These are phyloP conservation scores for Xylariaceae sp. DNA, from an alignment of 2,329 filamentous ascomycete genomes.

Conservation along the genomic window DNA sequence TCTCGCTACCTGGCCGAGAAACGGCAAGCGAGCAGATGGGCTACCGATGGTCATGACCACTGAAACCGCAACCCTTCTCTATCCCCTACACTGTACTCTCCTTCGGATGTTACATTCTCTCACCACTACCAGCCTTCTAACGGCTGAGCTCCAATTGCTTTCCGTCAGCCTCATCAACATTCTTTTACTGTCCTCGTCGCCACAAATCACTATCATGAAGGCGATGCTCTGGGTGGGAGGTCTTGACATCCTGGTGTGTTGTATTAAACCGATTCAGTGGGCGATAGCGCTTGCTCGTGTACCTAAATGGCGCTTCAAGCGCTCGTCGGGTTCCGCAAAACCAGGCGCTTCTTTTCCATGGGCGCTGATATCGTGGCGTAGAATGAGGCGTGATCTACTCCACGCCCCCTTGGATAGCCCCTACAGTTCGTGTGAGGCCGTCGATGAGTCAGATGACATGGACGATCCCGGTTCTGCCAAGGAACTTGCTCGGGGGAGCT, in stretches of 20 bases:
- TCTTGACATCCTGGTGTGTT: conserved; percentile 67
- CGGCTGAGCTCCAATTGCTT: conserved; percentile 82
- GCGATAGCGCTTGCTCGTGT: conserved; percentile 82
- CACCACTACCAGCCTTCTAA: conserved; percentile 82
- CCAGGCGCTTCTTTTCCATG: conserved; percentile 36
- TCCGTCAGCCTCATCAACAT: conserved; percentile 80
- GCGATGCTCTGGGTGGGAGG: conserved; percentile 82
- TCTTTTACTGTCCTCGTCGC: conserved; percentile 69
- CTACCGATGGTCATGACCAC: conserved; percentile 38
- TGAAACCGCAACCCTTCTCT: conserved; percentile 63
- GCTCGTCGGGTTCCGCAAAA: conserved; percentile 40
- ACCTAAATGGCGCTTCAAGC: conserved; percentile 83
- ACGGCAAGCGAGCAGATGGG: conserved; percentile 20
- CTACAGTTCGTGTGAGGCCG: conserved; percentile 33
- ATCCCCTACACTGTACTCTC: conserved; percentile 77
- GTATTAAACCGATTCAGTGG: conserved; percentile 72
- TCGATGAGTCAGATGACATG: conserved; percentile 31
- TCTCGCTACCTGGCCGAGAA: conserved; percentile 27
- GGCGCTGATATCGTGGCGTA: conserved; percentile 44
- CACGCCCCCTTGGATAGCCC: conserved; percentile 32
- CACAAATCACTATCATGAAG: conserved; percentile 81
- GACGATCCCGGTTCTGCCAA: conserved; percentile 20
- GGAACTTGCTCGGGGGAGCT: conserved; percentile 21
- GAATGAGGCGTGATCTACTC: conserved; percentile 41
- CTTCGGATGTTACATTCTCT: conserved; percentile 71